These are phyloP conservation scores for Acacia confusa DNA, from an alignment of 306 rosid species.

Conservation along the genomic window DNA sequence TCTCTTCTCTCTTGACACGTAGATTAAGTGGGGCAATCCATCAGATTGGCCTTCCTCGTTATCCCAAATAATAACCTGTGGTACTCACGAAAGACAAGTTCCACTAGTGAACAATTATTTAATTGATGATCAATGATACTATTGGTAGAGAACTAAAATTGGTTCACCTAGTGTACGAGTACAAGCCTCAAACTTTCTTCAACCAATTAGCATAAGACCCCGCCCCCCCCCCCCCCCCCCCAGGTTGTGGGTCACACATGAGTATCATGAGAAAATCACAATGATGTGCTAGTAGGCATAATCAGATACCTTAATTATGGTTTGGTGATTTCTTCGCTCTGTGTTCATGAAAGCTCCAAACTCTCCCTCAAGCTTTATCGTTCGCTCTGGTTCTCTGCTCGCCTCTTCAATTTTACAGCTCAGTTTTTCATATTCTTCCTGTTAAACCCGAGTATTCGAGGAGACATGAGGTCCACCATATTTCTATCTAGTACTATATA, in stretches of 20 bases:
- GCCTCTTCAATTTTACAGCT: not conserved
- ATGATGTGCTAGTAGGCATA: not conserved
- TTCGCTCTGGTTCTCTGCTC: not conserved
- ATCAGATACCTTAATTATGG: not conserved
- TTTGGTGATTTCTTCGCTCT: not conserved
- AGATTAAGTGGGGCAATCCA: constrained; percentile 55
- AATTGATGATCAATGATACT: too few relatives aligned
- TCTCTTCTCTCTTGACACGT: constrained; percentile 63
- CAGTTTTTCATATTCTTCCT: not conserved
- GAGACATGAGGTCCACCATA: not conserved
- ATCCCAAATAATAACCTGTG: constrained; percentile 61
- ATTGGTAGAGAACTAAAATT: not conserved
- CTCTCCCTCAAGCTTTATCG: not conserved
- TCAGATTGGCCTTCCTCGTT: constrained; percentile 36
- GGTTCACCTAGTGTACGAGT: not conserved
- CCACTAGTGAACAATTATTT: not conserved
- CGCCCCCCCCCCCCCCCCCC: too few relatives aligned
- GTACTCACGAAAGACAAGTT: too few relatives aligned
- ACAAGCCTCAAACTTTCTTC: not conserved
- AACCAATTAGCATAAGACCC: too few relatives aligned
- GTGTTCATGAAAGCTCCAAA: not conserved
- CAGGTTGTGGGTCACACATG: not conserved
- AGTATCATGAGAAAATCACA: not conserved
- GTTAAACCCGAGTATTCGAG: not conserved
- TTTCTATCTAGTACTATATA: too few relatives aligned